These are phyloP conservation scores for Saccharomyces hybrid DNA, from an alignment of 1,139 yeast species.

Conservation along the genomic window DNA sequence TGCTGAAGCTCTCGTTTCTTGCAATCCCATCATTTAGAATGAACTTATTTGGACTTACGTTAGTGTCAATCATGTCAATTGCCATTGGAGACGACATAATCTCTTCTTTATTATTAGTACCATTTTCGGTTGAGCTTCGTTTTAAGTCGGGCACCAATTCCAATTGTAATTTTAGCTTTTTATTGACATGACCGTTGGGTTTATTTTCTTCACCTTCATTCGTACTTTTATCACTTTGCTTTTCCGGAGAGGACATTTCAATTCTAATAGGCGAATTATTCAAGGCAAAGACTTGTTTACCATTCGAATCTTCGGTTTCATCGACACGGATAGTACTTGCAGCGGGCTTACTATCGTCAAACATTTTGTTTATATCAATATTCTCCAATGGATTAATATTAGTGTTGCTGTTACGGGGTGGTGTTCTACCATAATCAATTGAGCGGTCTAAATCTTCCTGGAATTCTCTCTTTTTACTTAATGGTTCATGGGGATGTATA, in stretches of 20 bases:
- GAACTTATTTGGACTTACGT: slow-evolving; percentile 16
- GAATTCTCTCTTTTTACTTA: slow-evolving; percentile 9
- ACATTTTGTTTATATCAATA: slow-evolving; percentile 20
- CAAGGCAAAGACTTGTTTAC: slow-evolving; percentile 5
- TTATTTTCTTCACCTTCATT: slow-evolving; percentile 14
- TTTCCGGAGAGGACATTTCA: slow-evolving; percentile 18
- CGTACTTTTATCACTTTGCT: slow-evolving; percentile 9
- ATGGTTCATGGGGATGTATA: slow-evolving; percentile 19
- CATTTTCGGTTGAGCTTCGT: not conserved
- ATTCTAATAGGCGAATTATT: slow-evolving; percentile 18
- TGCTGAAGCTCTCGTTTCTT: not conserved
- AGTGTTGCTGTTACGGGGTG: not conserved
- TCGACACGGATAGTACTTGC: not conserved
- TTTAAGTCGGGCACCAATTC: slow-evolving; percentile 14
- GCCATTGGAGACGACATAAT: slow-evolving; percentile 9
- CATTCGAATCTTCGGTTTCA: slow-evolving; percentile 11
- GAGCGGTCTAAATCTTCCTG: slow-evolving; percentile 2
- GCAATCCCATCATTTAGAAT: slow-evolving; percentile 1
- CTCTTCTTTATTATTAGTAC: slow-evolving; percentile 3
- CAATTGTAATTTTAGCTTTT: slow-evolving; percentile 13
- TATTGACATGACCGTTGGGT: slow-evolving; percentile 26
- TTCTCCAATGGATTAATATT: slow-evolving; percentile 12
- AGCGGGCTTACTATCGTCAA: slow-evolving; percentile 3
- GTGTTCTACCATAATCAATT: slow-evolving; percentile 4
- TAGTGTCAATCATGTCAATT: slow-evolving; percentile 12